Evolutionary conservation across 1,284 basidiomycete genomes (phyloP).

Genomic region (Schizophyllum amplum): DNA sequence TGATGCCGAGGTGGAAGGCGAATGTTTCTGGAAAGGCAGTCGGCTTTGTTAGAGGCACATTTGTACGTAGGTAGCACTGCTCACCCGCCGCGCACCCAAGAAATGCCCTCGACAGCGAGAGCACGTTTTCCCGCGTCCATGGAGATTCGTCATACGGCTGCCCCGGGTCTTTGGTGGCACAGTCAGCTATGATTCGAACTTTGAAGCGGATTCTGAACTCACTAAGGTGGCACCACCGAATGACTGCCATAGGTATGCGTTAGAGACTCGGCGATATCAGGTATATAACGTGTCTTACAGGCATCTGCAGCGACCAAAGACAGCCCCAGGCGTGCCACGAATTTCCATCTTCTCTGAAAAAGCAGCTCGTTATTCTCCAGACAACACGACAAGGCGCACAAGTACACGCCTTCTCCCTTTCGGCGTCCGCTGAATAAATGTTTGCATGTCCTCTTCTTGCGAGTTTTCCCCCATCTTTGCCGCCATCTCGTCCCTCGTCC

Average conservation of each 20-base stretch:
- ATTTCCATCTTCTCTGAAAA: slow-evolving; percentile 43
- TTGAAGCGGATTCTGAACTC: slow-evolving; percentile 10
- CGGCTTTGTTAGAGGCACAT: neutral
- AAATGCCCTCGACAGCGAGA: slow-evolving; percentile 48
- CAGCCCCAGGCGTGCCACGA: slow-evolving; percentile 46
- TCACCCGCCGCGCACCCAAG: slow-evolving; percentile 41
- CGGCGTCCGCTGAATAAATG: neutral
- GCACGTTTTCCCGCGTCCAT: slow-evolving; percentile 40
- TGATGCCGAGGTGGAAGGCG: slow-evolving; percentile 63
- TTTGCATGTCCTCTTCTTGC: neutral
- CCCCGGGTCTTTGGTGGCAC: slow-evolving; percentile 25
- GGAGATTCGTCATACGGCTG: slow-evolving; percentile 27
- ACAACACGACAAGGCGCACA: too few species aligned
- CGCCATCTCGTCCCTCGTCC: neutral
- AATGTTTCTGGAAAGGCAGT: slow-evolving; percentile 45
- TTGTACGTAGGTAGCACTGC: neutral
- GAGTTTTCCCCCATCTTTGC: too few species aligned
- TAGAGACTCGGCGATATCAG: too few species aligned
- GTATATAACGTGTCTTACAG: slow-evolving; percentile 50
- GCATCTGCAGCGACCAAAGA: slow-evolving; percentile 57
- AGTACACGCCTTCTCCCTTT: neutral
- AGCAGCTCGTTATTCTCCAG: too few species aligned
- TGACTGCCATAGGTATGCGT: too few species aligned
- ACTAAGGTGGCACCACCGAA: slow-evolving; percentile 69
- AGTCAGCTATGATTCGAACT: too few species aligned